These are phyloP conservation scores for Huntiella abstrusa DNA, from an alignment of 2,329 filamentous ascomycete species.

Conservation along the genomic window DNA sequence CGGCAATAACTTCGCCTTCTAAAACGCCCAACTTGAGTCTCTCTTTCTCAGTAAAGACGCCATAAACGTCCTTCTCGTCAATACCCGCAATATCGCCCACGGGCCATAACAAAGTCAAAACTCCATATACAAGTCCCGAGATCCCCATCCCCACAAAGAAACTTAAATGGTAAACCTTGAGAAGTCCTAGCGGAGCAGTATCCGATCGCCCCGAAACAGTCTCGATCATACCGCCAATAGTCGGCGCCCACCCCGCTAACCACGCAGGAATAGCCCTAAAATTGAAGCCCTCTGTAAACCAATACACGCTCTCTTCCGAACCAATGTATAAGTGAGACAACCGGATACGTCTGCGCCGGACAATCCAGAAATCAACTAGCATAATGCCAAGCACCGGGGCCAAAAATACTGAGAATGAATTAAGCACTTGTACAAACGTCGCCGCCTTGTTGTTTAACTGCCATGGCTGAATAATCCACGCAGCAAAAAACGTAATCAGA, in stretches of 20 bases:
- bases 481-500: slow-evolving; percentile 14
- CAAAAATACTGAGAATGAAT: slow-evolving; percentile 17
- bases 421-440: slow-evolving; percentile 15
- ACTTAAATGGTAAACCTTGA: slow-evolving; percentile 11
- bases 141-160: slow-evolving; percentile 12
- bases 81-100: slow-evolving; percentile 22
- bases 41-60: slow-evolving; percentile 25
- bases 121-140: slow-evolving; percentile 12
- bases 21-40: slow-evolving; percentile 22
- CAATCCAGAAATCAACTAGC: slow-evolving; percentile 16
- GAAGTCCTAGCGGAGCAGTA: slow-evolving; percentile 9
- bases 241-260: slow-evolving; percentile 17
- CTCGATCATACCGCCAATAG: slow-evolving; percentile 15
- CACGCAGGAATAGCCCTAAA: slow-evolving; percentile 19
- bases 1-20: slow-evolving; percentile 13
- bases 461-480: slow-evolving; percentile 17
- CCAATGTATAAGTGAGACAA: slow-evolving; percentile 21
- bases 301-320: slow-evolving; percentile 20
- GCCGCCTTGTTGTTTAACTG: slow-evolving; percentile 17
- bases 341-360: slow-evolving; percentile 20
- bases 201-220: slow-evolving; percentile 11
- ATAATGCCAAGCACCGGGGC: slow-evolving; percentile 17
- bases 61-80: slow-evolving; percentile 25
- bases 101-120: slow-evolving; percentile 22
- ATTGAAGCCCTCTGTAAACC: slow-evolving; percentile 20